Evolutionary conservation across 495 filamentous ascomycete genomes (phyloP).

Genomic region (Neurospora sp.): DNA sequence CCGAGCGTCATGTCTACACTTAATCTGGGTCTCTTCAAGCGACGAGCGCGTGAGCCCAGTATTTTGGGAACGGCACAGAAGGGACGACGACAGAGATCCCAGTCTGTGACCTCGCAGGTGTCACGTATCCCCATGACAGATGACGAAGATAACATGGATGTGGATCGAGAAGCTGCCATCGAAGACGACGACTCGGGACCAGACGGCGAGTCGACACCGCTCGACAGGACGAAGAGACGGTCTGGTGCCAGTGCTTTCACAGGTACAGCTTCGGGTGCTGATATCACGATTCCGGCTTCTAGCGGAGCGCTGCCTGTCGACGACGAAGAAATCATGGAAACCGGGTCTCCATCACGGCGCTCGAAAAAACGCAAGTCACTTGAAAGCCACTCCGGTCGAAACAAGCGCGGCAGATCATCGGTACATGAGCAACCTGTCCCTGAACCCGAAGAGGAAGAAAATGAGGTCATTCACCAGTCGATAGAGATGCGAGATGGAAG

Average conservation of each 20-base stretch:
- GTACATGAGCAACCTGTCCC: neutral
- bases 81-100: constrained; percentile 20
- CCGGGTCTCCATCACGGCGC: constrained; percentile 16
- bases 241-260: constrained; percentile 7
- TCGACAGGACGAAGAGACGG: constrained; percentile 26
- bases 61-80: constrained; percentile 36
- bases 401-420: constrained; percentile 9
- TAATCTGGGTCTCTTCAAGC: constrained; percentile 36
- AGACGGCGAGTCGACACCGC: constrained; percentile 36
- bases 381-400: constrained; percentile 22
- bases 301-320: neutral
- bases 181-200: constrained; percentile 33
- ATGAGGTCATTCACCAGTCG: constrained; percentile 15
- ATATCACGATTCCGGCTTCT: neutral
- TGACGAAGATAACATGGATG: constrained; percentile 1
- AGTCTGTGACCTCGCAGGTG: constrained; percentile 17
- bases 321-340: constrained; percentile 1
- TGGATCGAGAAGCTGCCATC: neutral
- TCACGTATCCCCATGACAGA: constrained; percentile 4
- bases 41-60: constrained; percentile 36
- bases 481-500: constrained; percentile 18
- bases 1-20: constrained; percentile 34
- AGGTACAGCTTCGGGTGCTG: neutral
- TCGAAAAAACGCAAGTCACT: constrained; percentile 38
- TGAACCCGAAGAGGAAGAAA: constrained; percentile 2